Evolutionary conservation across 208 protist genomes (phyloP).

Genomic region (Leptomonas seymouri): DNA sequence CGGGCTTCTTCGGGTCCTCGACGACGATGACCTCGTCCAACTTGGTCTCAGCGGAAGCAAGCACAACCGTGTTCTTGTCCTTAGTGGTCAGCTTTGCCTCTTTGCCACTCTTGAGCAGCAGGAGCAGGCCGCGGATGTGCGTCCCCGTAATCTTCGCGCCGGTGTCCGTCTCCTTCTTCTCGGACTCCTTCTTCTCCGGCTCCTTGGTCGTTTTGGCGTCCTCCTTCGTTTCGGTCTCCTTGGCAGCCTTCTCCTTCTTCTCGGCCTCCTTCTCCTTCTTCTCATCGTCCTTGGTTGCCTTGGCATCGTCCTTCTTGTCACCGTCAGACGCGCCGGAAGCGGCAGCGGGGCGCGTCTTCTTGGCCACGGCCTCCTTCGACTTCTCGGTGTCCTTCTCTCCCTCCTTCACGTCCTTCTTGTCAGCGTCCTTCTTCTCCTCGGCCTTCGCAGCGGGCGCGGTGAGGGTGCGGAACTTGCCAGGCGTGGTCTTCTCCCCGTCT

Average conservation of each 20-base stretch:
- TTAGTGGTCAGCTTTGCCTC: slow-evolving; percentile 49
- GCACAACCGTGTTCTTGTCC: slow-evolving; percentile 38
- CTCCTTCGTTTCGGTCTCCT: slow-evolving; percentile 18
- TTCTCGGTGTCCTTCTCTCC: slow-evolving; percentile 14
- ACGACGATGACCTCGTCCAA: slow-evolving; percentile 58
- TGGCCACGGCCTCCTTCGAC: slow-evolving; percentile 7
- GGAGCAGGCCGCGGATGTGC: slow-evolving; percentile 44
- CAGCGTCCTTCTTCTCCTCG: slow-evolving; percentile 6
- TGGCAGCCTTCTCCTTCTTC: slow-evolving; percentile 26
- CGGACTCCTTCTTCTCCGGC: slow-evolving; percentile 1
- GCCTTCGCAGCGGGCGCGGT: slow-evolving; percentile 4
- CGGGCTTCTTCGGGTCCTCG: slow-evolving; percentile 34
- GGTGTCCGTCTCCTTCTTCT: slow-evolving; percentile 16
- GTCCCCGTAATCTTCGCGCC: slow-evolving; percentile 34
- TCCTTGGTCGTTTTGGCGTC: slow-evolving; percentile 15
- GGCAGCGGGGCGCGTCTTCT: too few species aligned
- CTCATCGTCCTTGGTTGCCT: not conserved
- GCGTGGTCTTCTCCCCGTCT: slow-evolving; percentile 12
- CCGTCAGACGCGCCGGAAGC: not conserved
- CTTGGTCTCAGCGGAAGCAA: slow-evolving; percentile 42
- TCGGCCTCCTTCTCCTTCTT: slow-evolving; percentile 19
- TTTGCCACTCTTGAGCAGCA: slow-evolving; percentile 39
- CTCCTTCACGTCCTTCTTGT: slow-evolving; percentile 17
- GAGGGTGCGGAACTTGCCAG: slow-evolving; percentile 6
- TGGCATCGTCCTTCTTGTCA: not conserved